A percentile compares a stretch with the other conserved stretches of the same genome.
Evolutionary conservation across 2,329 filamentous ascomycete species (phyloP).

Genomic region (Colletotrichum sp.): DNA sequence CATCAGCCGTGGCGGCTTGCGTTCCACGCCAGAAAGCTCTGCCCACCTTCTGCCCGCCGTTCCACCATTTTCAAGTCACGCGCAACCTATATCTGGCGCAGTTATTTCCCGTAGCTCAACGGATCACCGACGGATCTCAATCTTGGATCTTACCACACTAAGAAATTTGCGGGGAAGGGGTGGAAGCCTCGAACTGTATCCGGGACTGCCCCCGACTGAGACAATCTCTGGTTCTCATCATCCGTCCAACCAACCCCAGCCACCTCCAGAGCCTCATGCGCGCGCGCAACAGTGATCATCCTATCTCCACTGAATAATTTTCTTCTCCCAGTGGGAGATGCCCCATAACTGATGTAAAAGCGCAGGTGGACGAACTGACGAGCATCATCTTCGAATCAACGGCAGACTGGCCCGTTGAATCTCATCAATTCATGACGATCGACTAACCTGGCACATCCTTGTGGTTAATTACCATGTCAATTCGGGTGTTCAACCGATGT

Average conservation of each 20-base stretch:
- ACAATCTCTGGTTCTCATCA: conserved; percentile 13
- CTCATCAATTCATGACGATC: neutral
- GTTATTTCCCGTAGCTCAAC: conserved; percentile 8
- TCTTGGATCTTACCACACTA: conserved; percentile 4
- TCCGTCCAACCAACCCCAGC: neutral
- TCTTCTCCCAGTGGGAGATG: neutral
- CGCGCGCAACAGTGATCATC: neutral
- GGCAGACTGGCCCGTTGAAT: neutral
- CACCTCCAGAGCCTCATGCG: conserved; percentile 2
- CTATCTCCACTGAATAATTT: neutral
- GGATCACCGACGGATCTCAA: neutral
- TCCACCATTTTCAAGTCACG: neutral
- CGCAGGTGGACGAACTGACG: neutral
- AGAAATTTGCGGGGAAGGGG: conserved; percentile 20
- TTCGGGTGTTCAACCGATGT: conserved; percentile 16
- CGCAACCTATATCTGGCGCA: conserved; percentile 1
- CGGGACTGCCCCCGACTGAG: conserved; percentile 14
- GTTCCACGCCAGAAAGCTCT: neutral
- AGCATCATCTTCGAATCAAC: neutral
- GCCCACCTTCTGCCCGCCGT: neutral
- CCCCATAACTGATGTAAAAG: neutral
- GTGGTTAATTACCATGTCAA: neutral
- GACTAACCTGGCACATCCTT: neutral
- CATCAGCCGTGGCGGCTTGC: neutral
- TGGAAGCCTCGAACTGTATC: conserved; percentile 5